phyloP scores from a whole-genome alignment of 2,329 filamentous ascomycete genomes.

The Trichophyton benhamiae region DNA sequence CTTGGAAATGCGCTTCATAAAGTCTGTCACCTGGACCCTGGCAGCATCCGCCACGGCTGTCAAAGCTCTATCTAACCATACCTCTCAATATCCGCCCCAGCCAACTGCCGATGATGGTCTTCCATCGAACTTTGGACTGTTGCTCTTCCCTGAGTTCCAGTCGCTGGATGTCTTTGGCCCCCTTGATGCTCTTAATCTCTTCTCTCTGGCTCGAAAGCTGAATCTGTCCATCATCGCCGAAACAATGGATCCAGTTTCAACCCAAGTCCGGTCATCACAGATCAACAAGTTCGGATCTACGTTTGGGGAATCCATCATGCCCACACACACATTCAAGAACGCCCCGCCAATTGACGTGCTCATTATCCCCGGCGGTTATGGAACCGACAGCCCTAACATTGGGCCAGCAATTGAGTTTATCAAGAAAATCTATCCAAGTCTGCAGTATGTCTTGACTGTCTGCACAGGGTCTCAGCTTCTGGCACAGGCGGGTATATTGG shows the following conservation, averaged over 20 bases:
- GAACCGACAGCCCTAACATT: slow-evolving; percentile 30
- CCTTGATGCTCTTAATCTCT: slow-evolving; percentile 33
- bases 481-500: slow-evolving; percentile 47
- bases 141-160: slow-evolving; percentile 34
- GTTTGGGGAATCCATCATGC: slow-evolving; percentile 30
- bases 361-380: slow-evolving; percentile 4
- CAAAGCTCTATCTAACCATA: background rate
- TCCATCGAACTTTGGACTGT: slow-evolving; percentile 10
- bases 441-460: slow-evolving; percentile 49
- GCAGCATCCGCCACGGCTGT: background rate
- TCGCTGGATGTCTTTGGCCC: slow-evolving; percentile 36
- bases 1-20: background rate
- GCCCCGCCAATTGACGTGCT: slow-evolving; percentile 2
- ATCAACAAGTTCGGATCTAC: slow-evolving; percentile 12
- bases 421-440: slow-evolving; percentile 30
- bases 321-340: slow-evolving; percentile 42
- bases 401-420: slow-evolving; percentile 37
- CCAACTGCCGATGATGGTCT: background rate
- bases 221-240: slow-evolving; percentile 22
- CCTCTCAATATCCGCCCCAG: background rate
- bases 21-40: background rate
- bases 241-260: slow-evolving; percentile 23
- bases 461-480: slow-evolving; percentile 53
- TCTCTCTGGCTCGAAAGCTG: slow-evolving; percentile 16
- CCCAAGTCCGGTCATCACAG: slow-evolving; percentile 12